These are phyloP conservation scores for Cylindrotheca fusiformis DNA, from an alignment of 108 stramenopile genomes.

Conservation along the genomic window DNA sequence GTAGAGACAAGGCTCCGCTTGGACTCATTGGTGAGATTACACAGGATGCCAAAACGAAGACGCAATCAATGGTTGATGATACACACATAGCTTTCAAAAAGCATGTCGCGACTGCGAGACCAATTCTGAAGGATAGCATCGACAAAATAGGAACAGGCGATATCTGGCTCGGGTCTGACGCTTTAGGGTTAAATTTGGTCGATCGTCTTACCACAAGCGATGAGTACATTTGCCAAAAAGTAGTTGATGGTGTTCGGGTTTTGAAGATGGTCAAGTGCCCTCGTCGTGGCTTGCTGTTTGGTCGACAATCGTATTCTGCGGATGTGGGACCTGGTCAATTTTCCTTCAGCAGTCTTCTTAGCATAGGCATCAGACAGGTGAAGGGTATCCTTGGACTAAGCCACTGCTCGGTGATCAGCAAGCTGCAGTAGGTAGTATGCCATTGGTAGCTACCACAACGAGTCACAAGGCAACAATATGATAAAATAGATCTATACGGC, in stretches of 20 bases:
- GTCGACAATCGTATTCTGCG: too few relatives aligned
- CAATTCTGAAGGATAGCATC: constrained; percentile 42
- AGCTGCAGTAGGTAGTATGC: too few relatives aligned
- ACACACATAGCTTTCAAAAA: constrained; percentile 75
- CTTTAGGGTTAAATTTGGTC: constrained; percentile 61
- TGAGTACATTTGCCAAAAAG: constrained; percentile 66
- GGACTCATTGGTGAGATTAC: constrained; percentile 78
- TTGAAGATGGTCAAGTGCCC: constrained; percentile 51
- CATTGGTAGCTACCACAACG: too few relatives aligned
- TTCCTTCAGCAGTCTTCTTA: too few relatives aligned
- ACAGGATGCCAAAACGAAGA: constrained; percentile 53
- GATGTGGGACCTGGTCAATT: too few relatives aligned
- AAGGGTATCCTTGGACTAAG: too few relatives aligned
- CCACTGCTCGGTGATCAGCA: too few relatives aligned
- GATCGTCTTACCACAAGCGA: constrained; percentile 76
- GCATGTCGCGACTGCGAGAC: constrained; percentile 61
- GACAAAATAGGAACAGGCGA: constrained; percentile 71
- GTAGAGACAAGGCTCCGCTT: constrained; percentile 76
- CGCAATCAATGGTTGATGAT: constrained; percentile 70
- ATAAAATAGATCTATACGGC: too few relatives aligned
- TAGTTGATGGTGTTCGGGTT: constrained; percentile 54
- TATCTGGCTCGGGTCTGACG: constrained; percentile 73
- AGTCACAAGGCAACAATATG: too few relatives aligned
- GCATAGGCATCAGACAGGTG: too few relatives aligned
- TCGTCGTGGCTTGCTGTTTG: constrained; percentile 2